Conservation (phyloP, 345 rosid species). For the Dipteronia sinensis region DNA sequence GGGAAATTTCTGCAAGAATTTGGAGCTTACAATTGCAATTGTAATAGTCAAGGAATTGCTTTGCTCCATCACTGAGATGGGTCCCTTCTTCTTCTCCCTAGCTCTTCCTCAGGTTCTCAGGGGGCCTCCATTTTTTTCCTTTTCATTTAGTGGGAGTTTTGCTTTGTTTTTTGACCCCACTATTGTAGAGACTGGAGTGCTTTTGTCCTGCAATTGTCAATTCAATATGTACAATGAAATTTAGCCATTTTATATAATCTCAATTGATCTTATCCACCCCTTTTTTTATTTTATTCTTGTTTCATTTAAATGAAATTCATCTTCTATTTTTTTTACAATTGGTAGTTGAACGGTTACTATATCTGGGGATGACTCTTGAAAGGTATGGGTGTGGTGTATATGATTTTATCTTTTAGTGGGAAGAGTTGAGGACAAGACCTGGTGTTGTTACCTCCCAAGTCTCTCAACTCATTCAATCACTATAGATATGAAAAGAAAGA, state of each 20-base stretch:
- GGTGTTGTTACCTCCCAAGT: constrained; percentile 17
- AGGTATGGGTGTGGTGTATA: constrained; percentile 20
- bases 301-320: no score
- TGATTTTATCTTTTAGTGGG: constrained; percentile 23
- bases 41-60: constrained; percentile 26
- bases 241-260: constrained; percentile 17
- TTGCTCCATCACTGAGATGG: constrained; percentile 19
- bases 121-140: constrained; percentile 25
- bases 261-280: constrained; percentile 4
- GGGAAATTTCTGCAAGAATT: neutral
- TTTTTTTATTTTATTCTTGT: neutral
- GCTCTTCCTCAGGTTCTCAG: constrained; percentile 13
- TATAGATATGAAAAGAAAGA: constrained; percentile 32
- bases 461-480: constrained; percentile 36
- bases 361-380: constrained; percentile 16
- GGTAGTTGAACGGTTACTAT: constrained; percentile 9
- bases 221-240: constrained; percentile 42
- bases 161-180: constrained; percentile 23
- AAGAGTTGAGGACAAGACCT: constrained; percentile 31
- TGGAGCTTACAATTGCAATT: constrained; percentile 36
- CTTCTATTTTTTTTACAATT: constrained; percentile 1
- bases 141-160: constrained; percentile 31
- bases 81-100: constrained; percentile 19
- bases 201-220: constrained; percentile 31
- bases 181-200: constrained; percentile 36